Base-by-base conservation (phyloP, 495 filamentous ascomycete genomes). In the Aspergillus haitiensis region DNA sequence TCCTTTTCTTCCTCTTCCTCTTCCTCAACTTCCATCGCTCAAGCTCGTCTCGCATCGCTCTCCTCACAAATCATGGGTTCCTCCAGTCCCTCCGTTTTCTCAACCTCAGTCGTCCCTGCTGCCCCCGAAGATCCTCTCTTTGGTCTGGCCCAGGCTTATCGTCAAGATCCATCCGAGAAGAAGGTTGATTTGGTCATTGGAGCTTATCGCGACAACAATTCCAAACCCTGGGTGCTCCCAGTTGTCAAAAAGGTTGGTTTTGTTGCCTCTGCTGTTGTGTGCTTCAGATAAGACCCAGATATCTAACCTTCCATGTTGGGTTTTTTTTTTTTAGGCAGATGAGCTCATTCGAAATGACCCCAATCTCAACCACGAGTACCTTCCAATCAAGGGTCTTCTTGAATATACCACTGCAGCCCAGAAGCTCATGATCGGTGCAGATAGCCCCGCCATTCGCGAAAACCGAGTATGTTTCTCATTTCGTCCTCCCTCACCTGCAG, bases 121-220 rank as follows among this genome's bases (percentile, higher is more conserved):
- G 94, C 95, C 48, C 92, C 95, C 40, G 91, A 96, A 70, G 94
- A 99, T 75, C 89, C 95, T 60, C 82, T 99, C 65, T 99, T 99
- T 69, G 93, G 94, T 42, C 76, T 99, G 60, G 91, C 93, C 83
- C 85, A 89, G 64, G 92, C 92, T 52, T 98, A 88, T 79, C 84
- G 85, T 65, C 89, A 88, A 46, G 94, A 99, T 65, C 81, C 84
- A 40, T 90, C 85, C 67, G 83, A 88, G 53, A 86, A 90, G 70
- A 99, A 99, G 76, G 88, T 99, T 44, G 94, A 99, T 80, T 73
- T 98, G 64, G 93, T 94, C 56, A 93, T 98, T 79, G 94, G 94
- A 65, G 95, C 95, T 60, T 98, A 99, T 73, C 84, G 94, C 69
- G 95, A 96, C 61, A 79, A 99, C 74, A 87, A 95, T 71, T 92